Conservation (phyloP, 1,139 yeast genomes). For the Debaryomyces nepalensis region DNA sequence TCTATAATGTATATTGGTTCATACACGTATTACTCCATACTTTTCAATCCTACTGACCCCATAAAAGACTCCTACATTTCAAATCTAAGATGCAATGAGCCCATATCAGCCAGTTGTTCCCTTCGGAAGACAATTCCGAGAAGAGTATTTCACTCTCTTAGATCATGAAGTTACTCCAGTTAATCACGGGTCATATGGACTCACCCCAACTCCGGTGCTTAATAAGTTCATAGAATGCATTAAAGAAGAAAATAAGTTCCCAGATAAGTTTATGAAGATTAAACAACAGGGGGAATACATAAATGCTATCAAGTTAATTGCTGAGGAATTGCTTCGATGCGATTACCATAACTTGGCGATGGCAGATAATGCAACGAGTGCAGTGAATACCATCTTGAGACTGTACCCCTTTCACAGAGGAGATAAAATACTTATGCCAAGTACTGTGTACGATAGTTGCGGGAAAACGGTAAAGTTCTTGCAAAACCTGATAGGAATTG, state of each 20-base stretch:
- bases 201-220: constrained; percentile 46
- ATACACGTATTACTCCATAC: constrained; percentile 1
- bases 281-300: constrained; percentile 25
- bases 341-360: constrained; percentile 47
- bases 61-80: neutral
- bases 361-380: constrained; percentile 59
- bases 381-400: constrained; percentile 58
- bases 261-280: constrained; percentile 39
- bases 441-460: constrained; percentile 60
- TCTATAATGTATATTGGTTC: neutral
- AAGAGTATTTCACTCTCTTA: constrained; percentile 47
- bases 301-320: constrained; percentile 29
- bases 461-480: constrained; percentile 53
- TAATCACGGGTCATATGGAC: constrained; percentile 62
- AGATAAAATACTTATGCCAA: constrained; percentile 52
- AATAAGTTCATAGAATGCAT: constrained; percentile 24
- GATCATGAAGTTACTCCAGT: constrained; percentile 43
- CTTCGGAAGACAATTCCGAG: constrained; percentile 60
- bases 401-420: constrained; percentile 53
- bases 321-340: constrained; percentile 37
- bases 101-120: constrained; percentile 16
- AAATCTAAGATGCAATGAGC: neutral
- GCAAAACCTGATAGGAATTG: constrained; percentile 45
- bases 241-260: constrained; percentile 32
- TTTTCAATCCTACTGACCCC: neutral